Evolutionary conservation across 441 rosid species (phyloP).

Genomic region (Erodium moschatum): DNA sequence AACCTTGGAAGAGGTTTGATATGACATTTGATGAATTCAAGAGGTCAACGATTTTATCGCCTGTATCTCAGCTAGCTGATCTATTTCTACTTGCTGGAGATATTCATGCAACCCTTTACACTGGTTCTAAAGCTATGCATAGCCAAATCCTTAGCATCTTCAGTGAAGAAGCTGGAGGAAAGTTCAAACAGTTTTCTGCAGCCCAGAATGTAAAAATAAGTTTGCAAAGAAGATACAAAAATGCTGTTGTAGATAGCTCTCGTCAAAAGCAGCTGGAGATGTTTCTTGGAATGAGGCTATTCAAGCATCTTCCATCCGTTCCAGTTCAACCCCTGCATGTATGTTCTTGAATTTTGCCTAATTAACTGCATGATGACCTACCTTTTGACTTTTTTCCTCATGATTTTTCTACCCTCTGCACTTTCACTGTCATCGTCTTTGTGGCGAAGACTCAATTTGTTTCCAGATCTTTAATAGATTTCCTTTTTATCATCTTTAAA

Average conservation of each 20-base stretch:
- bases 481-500: not conserved
- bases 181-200: constrained; percentile 78
- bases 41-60: constrained; percentile 74
- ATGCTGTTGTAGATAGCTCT: constrained; percentile 82
- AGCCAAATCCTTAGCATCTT: constrained; percentile 93
- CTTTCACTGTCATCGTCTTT: not conserved
- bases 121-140: constrained; percentile 99
- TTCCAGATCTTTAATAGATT: not conserved
- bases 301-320: constrained; percentile 92
- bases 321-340: constrained; percentile 77
- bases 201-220: constrained; percentile 91
- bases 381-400: not conserved
- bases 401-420: not conserved
- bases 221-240: constrained; percentile 83
- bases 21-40: constrained; percentile 89
- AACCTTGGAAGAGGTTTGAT: constrained; percentile 95
- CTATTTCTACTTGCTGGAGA: constrained; percentile 92
- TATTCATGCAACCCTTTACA: constrained; percentile 93
- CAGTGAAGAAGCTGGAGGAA: constrained; percentile 74
- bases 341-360: constrained; percentile 25
- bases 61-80: constrained; percentile 84
- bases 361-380: not conserved
- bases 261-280: constrained; percentile 96
- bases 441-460: not conserved
- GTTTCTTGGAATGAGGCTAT: constrained; percentile 89